Conservation (phyloP, 2,329 filamentous ascomycete genomes). For the Teratosphaeria zuluensis region DNA sequence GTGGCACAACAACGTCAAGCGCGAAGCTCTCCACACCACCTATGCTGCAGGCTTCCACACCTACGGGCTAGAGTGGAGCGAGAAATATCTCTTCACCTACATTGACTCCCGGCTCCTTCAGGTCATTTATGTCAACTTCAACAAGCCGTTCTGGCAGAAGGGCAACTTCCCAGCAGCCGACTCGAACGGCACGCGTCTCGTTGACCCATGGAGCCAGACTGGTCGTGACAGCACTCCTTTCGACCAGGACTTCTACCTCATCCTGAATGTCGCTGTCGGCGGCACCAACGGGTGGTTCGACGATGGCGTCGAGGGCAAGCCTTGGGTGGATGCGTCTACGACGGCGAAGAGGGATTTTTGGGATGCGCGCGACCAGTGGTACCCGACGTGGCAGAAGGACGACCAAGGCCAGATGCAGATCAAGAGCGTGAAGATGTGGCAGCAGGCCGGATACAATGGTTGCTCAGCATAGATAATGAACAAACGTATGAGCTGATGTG, state of each 20-base stretch:
- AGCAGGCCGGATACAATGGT: slow-evolving; percentile 40
- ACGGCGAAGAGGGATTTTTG: slow-evolving; percentile 70
- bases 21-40: slow-evolving; percentile 62
- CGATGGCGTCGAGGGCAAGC: slow-evolving; percentile 62
- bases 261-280: slow-evolving; percentile 32
- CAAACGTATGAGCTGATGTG: neutral
- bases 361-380: slow-evolving; percentile 37
- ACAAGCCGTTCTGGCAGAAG: slow-evolving; percentile 30
- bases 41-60: slow-evolving; percentile 62
- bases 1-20: slow-evolving; percentile 77
- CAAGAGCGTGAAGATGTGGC: slow-evolving; percentile 37
- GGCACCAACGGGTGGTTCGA: slow-evolving; percentile 61
- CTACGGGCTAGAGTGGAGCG: slow-evolving; percentile 75
- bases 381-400: slow-evolving; percentile 27
- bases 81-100: slow-evolving; percentile 83
- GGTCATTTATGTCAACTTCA: slow-evolving; percentile 60
- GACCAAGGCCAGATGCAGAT: slow-evolving; percentile 34
- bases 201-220: slow-evolving; percentile 29
- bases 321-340: slow-evolving; percentile 62
- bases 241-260: slow-evolving; percentile 33
- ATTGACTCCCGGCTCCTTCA: slow-evolving; percentile 71
- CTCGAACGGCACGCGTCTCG: slow-evolving; percentile 27
- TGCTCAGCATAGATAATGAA: slow-evolving; percentile 19
- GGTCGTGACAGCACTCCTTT: slow-evolving; percentile 30
- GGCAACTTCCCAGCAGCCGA: slow-evolving; percentile 27